A percentile compares a stretch with the other conserved stretches of the same genome.
Evolutionary conservation across 441 rosid species (phyloP).

Genomic region (Brassica hybrid): DNA sequence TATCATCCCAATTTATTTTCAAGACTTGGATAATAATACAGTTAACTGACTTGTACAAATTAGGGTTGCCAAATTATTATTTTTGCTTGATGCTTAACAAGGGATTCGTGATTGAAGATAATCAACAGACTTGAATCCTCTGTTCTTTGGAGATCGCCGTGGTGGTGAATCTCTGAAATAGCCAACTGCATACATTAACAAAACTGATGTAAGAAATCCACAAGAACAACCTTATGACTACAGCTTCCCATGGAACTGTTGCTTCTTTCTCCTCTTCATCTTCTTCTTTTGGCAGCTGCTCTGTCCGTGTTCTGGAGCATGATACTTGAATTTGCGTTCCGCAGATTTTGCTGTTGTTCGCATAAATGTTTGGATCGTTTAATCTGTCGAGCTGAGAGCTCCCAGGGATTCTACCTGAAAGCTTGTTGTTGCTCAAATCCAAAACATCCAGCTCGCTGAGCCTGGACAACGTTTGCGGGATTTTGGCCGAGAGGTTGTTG

Average conservation of each 20-base stretch:
- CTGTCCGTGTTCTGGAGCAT: constrained; percentile 7
- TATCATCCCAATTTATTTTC: too few relatives aligned
- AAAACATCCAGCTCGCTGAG: constrained; percentile 27
- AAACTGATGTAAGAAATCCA: constrained; percentile 7
- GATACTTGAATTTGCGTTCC: constrained; percentile 47
- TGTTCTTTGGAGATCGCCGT: constrained; percentile 2
- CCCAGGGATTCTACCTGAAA: constrained; percentile 43
- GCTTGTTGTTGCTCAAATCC: constrained; percentile 47
- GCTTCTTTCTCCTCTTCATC: constrained; percentile 6
- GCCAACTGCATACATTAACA: constrained; percentile 13
- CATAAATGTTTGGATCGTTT: constrained; percentile 44
- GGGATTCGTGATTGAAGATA: too few relatives aligned
- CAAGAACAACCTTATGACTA: constrained; percentile 1
- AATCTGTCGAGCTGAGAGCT: constrained; percentile 48
- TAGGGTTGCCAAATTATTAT: too few relatives aligned
- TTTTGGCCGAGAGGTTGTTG: constrained; percentile 42
- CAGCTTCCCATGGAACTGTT: constrained; percentile 9
- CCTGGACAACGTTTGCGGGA: constrained; percentile 37
- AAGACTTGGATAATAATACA: too few relatives aligned
- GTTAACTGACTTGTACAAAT: too few relatives aligned
- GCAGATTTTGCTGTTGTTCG: constrained; percentile 45
- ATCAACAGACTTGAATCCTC: constrained; percentile 6
- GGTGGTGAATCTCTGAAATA: neutral
- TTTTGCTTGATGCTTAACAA: too few relatives aligned
- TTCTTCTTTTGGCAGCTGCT: constrained; percentile 21